A percentile compares a stretch with the other conserved stretches of the same genome.
Evolutionary conservation across 1,284 basidiomycete genomes (phyloP).

Genomic region (Moesziomyces parantarcticus): DNA sequence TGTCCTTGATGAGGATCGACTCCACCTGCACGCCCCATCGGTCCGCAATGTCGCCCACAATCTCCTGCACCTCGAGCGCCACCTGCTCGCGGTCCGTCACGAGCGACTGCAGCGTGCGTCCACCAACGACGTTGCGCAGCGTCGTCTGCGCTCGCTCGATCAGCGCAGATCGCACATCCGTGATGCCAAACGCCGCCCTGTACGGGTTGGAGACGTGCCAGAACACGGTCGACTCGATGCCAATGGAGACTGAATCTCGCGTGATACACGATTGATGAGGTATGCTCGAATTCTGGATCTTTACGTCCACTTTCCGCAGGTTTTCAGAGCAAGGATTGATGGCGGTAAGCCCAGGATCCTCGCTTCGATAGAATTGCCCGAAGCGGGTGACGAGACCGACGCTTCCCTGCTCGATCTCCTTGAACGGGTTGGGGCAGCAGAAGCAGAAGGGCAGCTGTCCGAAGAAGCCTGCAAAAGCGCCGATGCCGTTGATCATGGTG

Average conservation of each 20-base stretch:
- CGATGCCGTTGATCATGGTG: conserved; percentile 54
- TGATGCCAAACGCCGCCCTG: conserved; percentile 90
- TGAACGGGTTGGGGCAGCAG: conserved; percentile 77
- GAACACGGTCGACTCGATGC: conserved; percentile 88
- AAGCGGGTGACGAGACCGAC: conserved; percentile 90
- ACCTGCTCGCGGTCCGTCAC: conserved; percentile 89
- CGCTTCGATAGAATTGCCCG: conserved; percentile 92
- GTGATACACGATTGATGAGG: conserved; percentile 78
- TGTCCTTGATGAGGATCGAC: conserved; percentile 84
- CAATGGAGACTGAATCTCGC: conserved; percentile 85
- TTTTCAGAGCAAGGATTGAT: conserved; percentile 93
- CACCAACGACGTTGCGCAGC: conserved; percentile 91
- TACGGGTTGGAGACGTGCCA: conserved; percentile 74
- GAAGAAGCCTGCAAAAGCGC: conserved; percentile 59
- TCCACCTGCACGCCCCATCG: conserved; percentile 96
- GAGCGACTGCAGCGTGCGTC: conserved; percentile 73
- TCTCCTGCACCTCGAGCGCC: conserved; percentile 93
- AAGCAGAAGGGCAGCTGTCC: conserved; percentile 78
- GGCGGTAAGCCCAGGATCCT: conserved; percentile 89
- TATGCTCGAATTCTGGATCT: conserved; percentile 89
- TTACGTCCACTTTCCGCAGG: conserved; percentile 78
- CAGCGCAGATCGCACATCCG: conserved; percentile 85
- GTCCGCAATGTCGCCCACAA: conserved; percentile 73
- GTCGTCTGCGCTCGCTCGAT: conserved; percentile 95
- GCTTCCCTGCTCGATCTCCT: conserved; percentile 83